Evolutionary conservation across 164 flowering plant species (phyloP).

Genomic region (Nymphaea colorata): DNA sequence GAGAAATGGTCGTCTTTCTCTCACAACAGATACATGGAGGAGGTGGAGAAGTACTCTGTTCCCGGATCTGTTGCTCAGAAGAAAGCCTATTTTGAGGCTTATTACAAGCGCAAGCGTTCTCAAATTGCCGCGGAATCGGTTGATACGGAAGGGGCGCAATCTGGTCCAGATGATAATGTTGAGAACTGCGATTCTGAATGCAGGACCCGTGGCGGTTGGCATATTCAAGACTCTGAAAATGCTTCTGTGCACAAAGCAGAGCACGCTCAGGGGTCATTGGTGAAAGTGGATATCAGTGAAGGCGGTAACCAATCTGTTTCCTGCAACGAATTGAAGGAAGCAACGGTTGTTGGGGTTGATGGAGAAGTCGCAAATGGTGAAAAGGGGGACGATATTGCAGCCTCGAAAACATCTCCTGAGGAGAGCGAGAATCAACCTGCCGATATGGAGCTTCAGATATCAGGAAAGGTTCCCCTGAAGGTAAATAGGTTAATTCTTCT

Average conservation of each 20-base stretch:
- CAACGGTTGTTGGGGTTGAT: not conserved
- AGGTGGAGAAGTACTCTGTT: slow-evolving; percentile 50
- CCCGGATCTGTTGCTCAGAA: slow-evolving; percentile 84
- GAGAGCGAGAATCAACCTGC: not conserved
- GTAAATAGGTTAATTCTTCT: not conserved
- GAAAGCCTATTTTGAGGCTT: slow-evolving; percentile 85
- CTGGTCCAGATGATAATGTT: not conserved
- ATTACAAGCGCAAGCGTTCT: slow-evolving; percentile 54
- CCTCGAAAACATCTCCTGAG: not conserved
- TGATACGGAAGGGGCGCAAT: slow-evolving; percentile 18
- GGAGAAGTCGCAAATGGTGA: not conserved
- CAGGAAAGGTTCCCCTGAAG: not conserved
- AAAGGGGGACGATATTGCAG: not conserved
- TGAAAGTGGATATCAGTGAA: not conserved
- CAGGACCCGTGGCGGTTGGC: not conserved
- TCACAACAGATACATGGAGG: slow-evolving; percentile 71
- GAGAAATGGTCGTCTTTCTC: slow-evolving; percentile 78
- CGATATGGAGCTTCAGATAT: not conserved
- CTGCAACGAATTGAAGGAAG: not conserved
- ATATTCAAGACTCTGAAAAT: not conserved
- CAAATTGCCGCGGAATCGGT: slow-evolving; percentile 37
- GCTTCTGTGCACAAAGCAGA: not conserved
- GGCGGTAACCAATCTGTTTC: not conserved
- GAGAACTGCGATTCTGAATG: not conserved
- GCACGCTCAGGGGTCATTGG: not conserved